Conservation (phyloP, 148 eudicot genomes). For the Selenicereus undatus region DNA sequence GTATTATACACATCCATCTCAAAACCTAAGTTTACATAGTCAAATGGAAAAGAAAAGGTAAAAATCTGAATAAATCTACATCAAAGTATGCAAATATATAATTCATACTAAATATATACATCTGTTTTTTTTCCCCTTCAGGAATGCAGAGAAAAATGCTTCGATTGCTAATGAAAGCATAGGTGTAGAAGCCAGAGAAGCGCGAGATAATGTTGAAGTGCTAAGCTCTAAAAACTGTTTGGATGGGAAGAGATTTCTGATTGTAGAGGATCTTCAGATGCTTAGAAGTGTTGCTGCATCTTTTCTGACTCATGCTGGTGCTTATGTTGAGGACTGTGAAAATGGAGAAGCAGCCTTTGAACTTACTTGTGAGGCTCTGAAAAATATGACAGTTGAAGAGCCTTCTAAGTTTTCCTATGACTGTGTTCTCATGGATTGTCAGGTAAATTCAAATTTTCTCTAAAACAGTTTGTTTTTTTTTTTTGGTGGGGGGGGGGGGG, state of each 20-base stretch:
- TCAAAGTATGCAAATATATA: background rate
- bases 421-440: conserved; percentile 61
- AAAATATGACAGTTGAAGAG: conserved; percentile 11
- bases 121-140: background rate
- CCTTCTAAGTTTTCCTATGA: conserved; percentile 45
- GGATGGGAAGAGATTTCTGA: conserved; percentile 24
- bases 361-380: conserved; percentile 9
- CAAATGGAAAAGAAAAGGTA: no score
- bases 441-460: conserved; percentile 3
- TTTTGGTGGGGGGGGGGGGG: no score
- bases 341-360: conserved; percentile 28
- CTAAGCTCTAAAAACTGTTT: conserved; percentile 15
- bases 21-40: no score
- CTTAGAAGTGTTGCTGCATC: conserved; percentile 19
- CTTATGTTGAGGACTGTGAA: conserved; percentile 15
- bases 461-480: background rate
- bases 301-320: conserved; percentile 19
- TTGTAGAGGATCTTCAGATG: conserved; percentile 21
- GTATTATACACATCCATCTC: background rate
- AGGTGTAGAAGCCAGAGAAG: background rate
- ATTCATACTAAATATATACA: background rate
- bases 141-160: conserved; percentile 16
- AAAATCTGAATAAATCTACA: no score
- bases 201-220: background rate
- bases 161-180: background rate